These are phyloP conservation scores for Sphagnum magellanicum DNA, from an alignment of 228 moss, liverwort and hornwort species.

Conservation along the genomic window DNA sequence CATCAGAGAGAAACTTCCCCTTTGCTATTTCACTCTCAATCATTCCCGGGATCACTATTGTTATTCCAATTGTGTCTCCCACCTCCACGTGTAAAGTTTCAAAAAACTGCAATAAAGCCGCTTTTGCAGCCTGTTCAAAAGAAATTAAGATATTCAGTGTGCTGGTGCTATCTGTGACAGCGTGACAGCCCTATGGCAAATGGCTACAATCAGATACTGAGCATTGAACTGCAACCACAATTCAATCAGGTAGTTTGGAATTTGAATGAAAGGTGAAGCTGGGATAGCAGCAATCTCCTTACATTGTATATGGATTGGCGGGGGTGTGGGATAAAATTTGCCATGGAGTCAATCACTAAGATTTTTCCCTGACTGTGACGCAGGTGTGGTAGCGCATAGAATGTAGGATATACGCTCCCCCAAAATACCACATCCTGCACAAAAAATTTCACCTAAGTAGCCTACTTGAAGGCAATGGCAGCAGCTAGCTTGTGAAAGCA, in stretches of 20 bases:
- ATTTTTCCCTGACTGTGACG: constrained; percentile 32
- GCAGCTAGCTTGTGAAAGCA: too few species aligned
- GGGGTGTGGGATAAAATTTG: constrained; percentile 37
- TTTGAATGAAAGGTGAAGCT: too few species aligned
- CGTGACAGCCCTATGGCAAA: too few species aligned
- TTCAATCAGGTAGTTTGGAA: too few species aligned
- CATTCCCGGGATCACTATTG: constrained; percentile 40
- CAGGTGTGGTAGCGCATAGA: constrained; percentile 37
- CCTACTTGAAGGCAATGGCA: too few species aligned
- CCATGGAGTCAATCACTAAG: constrained; percentile 31
- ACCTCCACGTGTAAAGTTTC: constrained; percentile 44
- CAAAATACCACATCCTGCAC: constrained; percentile 35
- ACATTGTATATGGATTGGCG: constrained; percentile 39
- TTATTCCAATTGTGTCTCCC: constrained; percentile 29
- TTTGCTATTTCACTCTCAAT: constrained; percentile 33
- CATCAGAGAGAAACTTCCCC: constrained; percentile 23
- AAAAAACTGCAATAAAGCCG: constrained; percentile 29
- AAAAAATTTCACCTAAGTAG: too few species aligned
- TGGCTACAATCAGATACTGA: too few species aligned
- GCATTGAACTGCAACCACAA: too few species aligned
- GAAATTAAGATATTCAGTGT: too few species aligned
- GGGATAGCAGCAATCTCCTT: background rate
- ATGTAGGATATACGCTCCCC: constrained; percentile 34
- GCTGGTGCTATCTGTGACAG: too few species aligned
- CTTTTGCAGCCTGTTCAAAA: constrained; percentile 24